phyloP scores from a whole-genome alignment of 1,284 basidiomycete species.

The Irpex sp. region DNA sequence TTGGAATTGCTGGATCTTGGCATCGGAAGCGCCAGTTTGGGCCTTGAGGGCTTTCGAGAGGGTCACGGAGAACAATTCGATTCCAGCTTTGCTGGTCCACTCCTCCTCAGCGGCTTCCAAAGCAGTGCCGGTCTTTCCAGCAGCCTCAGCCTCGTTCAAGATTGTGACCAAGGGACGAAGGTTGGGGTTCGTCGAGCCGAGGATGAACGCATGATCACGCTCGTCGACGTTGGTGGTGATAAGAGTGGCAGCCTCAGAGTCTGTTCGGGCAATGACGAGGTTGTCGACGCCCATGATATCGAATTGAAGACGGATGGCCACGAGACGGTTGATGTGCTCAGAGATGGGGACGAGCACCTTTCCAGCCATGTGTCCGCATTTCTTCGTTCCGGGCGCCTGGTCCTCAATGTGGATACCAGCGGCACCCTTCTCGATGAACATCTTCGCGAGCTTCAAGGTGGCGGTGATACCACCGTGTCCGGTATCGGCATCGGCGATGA shows the following conservation, averaged over 20 bases:
- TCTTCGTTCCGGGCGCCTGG: conserved; percentile 73
- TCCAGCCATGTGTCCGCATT: conserved; percentile 74
- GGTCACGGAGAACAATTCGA: conserved; percentile 77
- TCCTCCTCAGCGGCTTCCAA: conserved; percentile 88
- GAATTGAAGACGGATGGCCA: conserved; percentile 76
- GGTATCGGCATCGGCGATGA: conserved; percentile 68
- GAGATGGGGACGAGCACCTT: conserved; percentile 60
- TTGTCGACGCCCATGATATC: conserved; percentile 81
- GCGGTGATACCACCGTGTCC: conserved; percentile 64
- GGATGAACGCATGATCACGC: conserved; percentile 95
- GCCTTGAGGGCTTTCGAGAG: conserved; percentile 72
- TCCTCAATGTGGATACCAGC: conserved; percentile 78
- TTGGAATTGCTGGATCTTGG: conserved; percentile 54
- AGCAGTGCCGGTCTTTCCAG: conserved; percentile 76
- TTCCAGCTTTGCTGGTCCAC: conserved; percentile 77
- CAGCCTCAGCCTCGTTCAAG: conserved; percentile 81
- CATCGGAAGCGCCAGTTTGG: conserved; percentile 51
- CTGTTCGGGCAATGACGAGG: conserved; percentile 73
- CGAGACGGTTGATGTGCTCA: conserved; percentile 78
- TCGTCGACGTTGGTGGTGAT: conserved; percentile 97
- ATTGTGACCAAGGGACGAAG: conserved; percentile 69
- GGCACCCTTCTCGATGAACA: conserved; percentile 76
- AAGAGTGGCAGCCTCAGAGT: conserved; percentile 91
- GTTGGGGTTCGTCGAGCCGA: conserved; percentile 82
- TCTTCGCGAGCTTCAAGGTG: conserved; percentile 71